Evolutionary conservation across 331 rosid species (phyloP), one percentile per base, ranked within the genome.

Genomic region (Erythrophleum ivorense): DNA sequence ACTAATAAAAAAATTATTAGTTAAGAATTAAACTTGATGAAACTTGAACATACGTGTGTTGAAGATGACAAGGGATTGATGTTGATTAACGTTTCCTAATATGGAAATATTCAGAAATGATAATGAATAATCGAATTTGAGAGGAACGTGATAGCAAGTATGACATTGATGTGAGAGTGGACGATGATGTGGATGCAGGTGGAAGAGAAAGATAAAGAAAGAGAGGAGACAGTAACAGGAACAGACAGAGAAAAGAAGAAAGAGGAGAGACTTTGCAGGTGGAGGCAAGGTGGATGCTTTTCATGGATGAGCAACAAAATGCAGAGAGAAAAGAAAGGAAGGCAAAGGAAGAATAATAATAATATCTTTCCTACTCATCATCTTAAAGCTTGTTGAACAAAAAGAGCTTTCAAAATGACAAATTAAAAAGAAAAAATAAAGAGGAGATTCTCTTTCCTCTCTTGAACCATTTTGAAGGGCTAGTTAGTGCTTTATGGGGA

Each of bases 281-380:
- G 19, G 12, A 19, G 5, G 34, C 92, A 79, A 80, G 86, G 88
- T 55, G 91, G 99, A 31, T 95, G 99, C 89, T 89, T 95, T 79
- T 81, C 95, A 66, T 95, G 99, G 98, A 90, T 95, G 91, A 93
- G 85, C 79, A 91, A 53, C 34, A 86, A 82, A 87, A 87, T 87
- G 77, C 85, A 84, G 72, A 86, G 87, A 86, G 90, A 69, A 0
- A 45, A 89, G 69, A 90, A 84, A 84, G 85, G 88, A 80, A 95
- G 89, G 84, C 88, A 87, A 40, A 91, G 85, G 86, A 88, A 71
- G 79, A 87, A 82, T 48, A 89, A 82, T 68, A 63, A 65, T 21
- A 67, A 67, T 67, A 84, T 78, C 77, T 88, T 89, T 81, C 69
- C 83, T 81, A 80, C 75, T 62, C 88, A 79, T 84, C 89, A 81